These are phyloP conservation scores for Boletales sp. DNA, from an alignment of 768 basidiomycete species.

Conservation along the genomic window DNA sequence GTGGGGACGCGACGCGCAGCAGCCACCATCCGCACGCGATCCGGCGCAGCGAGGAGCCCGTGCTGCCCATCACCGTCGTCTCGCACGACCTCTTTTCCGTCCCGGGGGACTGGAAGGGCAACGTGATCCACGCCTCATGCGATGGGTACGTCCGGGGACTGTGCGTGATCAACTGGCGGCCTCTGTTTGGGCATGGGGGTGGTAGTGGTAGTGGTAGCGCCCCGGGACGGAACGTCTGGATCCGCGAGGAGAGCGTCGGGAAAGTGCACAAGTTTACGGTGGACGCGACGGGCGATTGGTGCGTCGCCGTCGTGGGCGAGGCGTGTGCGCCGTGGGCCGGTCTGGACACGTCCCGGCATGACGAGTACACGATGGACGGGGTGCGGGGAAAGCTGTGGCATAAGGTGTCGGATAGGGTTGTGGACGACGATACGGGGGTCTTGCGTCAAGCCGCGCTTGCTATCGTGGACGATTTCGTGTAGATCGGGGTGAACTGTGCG, in stretches of 20 bases:
- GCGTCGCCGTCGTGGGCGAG: slow-evolving; percentile 12
- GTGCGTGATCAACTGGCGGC: slow-evolving; percentile 1
- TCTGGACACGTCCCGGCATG: not conserved
- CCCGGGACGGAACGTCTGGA: too few species aligned
- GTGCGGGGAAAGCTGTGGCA: slow-evolving; percentile 12
- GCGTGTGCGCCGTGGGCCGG: slow-evolving; percentile 4
- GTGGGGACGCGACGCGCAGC: too few species aligned
- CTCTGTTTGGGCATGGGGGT: not conserved
- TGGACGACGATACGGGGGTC: not conserved
- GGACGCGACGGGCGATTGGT: slow-evolving; percentile 15
- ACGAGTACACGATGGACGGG: slow-evolving; percentile 11
- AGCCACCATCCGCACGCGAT: not conserved
- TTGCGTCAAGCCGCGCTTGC: slow-evolving; percentile 6
- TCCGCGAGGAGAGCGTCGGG: not conserved
- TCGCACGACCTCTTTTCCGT: slow-evolving; percentile 12
- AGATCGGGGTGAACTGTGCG: not conserved
- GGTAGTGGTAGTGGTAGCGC: too few species aligned
- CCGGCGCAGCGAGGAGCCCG: not conserved
- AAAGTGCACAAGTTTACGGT: slow-evolving; percentile 12
- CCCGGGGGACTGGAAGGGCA: slow-evolving; percentile 8
- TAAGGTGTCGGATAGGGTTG: slow-evolving; percentile 2
- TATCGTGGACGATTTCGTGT: slow-evolving; percentile 13
- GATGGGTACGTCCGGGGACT: slow-evolving; percentile 15
- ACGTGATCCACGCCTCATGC: slow-evolving; percentile 13
- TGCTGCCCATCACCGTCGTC: slow-evolving; percentile 7